Conservation (phyloP, 371 early-diverging fungal species). For the Conidiobolus incongruus region DNA sequence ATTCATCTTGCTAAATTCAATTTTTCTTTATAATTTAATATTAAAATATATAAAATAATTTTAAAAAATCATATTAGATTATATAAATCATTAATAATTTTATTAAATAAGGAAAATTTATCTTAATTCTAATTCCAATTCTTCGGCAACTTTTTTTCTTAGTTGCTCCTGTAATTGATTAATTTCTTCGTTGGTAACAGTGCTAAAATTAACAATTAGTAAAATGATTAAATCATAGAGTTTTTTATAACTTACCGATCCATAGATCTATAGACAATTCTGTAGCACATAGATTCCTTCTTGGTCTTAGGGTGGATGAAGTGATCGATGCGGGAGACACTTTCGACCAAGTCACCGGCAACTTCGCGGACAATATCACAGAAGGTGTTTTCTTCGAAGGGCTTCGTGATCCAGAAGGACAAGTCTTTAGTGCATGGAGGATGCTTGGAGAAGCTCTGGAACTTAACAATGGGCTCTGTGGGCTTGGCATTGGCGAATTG, state of each 20-base stretch:
- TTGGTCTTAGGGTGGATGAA: constrained; percentile 73
- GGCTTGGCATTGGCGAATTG: constrained; percentile 57
- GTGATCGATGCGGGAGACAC: constrained; percentile 67
- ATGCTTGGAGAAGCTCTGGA: constrained; percentile 60
- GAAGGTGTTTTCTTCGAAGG: constrained; percentile 81
- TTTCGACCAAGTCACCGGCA: constrained; percentile 83
- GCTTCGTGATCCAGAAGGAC: constrained; percentile 55
- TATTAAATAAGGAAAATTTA: constrained; percentile 15
- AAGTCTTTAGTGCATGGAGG: constrained; percentile 83
- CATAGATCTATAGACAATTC: constrained; percentile 83
- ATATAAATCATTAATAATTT: no score
- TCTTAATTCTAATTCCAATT: constrained; percentile 56
- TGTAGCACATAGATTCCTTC: constrained; percentile 60
- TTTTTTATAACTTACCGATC: constrained; percentile 25
- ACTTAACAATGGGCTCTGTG: constrained; percentile 21
- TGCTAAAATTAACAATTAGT: constrained; percentile 1
- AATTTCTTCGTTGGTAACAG: constrained; percentile 78
- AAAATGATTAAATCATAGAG: constrained; percentile 1
- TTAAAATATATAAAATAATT: no score
- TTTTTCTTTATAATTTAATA: no score
- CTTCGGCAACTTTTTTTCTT: constrained; percentile 29
- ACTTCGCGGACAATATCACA: constrained; percentile 78
- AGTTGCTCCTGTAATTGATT: constrained; percentile 70
- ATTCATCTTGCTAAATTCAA: no score
- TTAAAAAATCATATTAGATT: no score